Base-by-base conservation (phyloP, 2,329 filamentous ascomycete genomes). In the Nigrospora sphaerica region DNA sequence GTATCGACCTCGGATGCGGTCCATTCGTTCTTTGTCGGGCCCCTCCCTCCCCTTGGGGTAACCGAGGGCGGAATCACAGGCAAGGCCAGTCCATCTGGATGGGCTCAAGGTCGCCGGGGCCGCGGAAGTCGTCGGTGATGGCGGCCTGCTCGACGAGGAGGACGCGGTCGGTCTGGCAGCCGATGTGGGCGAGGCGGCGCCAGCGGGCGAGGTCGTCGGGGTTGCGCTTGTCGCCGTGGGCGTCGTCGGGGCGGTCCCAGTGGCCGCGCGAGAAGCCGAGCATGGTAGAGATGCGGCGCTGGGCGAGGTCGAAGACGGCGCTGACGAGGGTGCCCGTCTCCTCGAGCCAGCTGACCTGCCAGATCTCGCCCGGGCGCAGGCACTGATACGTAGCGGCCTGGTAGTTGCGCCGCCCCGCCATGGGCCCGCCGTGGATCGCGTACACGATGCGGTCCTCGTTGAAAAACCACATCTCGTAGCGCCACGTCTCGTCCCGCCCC, bases 401-500 rank as follows among this genome's bases (percentile, higher is more conserved):
- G 57, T 71, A 78, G 57, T 78, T 78, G 44, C 64, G 61, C 3
- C 74, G 68, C 2, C 75, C 75, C 0, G 71, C 70, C 77, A 81
- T 81, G 3, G 77, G 78, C 0, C 77, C 77, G 4, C 78, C 76
- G 52, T 81, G 77, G 46, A 81, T 81, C 19, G 71, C 70, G 52
- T 81, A 81, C 48, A 81, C 72, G 41, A 79, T 70, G 5, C 75
- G 70, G 45, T 69, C 62, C 16, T 71, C 61, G n/a, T 71, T 77
- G 53, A 74, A 75, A 61, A 80, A 80, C 77, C 78, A 81, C 56
- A 81, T 72, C 49, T 81, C 78, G 53, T 81, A 81, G 2, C 74
- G 70, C 78, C 77, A 81, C 35, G 46, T 46, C 40, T 51, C 46
- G 17, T 38, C 43, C 41, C 46, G 41, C 19, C 51, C 46, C n/a